These are phyloP conservation scores for Tulasnella sp. DNA, from an alignment of 768 basidiomycete genomes.

Conservation along the genomic window DNA sequence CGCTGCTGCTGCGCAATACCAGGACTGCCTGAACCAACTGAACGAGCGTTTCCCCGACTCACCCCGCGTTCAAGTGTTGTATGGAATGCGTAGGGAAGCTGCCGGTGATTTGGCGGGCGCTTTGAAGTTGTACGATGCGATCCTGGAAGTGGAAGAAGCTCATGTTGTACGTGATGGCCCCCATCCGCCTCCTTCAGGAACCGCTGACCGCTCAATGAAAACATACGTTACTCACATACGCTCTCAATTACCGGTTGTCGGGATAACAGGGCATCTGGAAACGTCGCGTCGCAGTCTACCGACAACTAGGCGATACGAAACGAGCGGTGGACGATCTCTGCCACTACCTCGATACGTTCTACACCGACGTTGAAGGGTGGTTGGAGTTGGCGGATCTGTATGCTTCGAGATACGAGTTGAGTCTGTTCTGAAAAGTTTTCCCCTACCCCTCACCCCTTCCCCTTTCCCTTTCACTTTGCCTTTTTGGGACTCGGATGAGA, in stretches of 20 bases:
- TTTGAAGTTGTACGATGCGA: conserved; percentile 52
- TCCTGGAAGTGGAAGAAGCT: conserved; percentile 57
- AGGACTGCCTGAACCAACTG: conserved; percentile 60
- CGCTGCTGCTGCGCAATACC: too few relatives aligned
- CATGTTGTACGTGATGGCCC: conserved; percentile 51
- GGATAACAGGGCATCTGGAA: conserved; percentile 72
- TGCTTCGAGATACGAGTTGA: conserved; percentile 59
- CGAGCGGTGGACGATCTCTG: conserved; percentile 64
- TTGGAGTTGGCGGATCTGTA: conserved; percentile 78
- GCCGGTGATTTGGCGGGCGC: conserved; percentile 41
- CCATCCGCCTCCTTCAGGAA: background rate
- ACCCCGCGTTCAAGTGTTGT: conserved; percentile 67
- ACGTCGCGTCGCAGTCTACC: conserved; percentile 66
- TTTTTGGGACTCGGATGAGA: background rate
- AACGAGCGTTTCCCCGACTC: conserved; percentile 64
- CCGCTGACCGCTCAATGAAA: too few relatives aligned
- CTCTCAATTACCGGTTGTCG: too few relatives aligned
- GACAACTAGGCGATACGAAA: conserved; percentile 53
- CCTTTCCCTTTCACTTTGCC: background rate
- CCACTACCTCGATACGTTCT: conserved; percentile 74
- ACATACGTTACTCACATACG: too few relatives aligned
- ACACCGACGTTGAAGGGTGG: conserved; percentile 84
- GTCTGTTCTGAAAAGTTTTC: conserved; percentile 28
- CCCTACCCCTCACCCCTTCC: background rate
- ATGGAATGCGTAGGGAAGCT: conserved; percentile 71